Evolutionary conservation across 306 rosid species (phyloP).

Genomic region (Dryas octopetala): DNA sequence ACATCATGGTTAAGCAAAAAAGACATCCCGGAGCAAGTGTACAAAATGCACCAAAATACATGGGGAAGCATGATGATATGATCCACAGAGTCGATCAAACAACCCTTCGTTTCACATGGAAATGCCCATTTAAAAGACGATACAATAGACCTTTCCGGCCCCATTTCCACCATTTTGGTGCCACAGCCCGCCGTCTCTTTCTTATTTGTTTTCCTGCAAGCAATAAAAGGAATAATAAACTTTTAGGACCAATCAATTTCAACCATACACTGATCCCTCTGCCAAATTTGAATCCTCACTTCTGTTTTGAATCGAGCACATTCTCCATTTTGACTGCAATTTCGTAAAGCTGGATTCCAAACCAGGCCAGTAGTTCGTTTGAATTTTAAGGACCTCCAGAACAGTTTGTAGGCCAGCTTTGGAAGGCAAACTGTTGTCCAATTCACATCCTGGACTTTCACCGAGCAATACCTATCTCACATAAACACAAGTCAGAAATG

Average conservation of each 20-base stretch:
- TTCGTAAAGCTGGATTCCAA: slow-evolving; percentile 49
- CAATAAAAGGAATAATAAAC: neutral
- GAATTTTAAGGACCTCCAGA: slow-evolving; percentile 76
- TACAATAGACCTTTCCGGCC: slow-evolving; percentile 36
- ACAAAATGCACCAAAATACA: slow-evolving; percentile 40
- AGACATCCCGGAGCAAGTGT: slow-evolving; percentile 25
- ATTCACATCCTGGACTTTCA: slow-evolving; percentile 56
- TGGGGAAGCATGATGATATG: slow-evolving; percentile 16
- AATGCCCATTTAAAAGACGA: slow-evolving; percentile 30
- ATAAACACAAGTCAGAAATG: slow-evolving; percentile 27
- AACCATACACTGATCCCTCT: neutral
- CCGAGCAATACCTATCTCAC: slow-evolving; percentile 69
- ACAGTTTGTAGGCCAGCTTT: slow-evolving; percentile 69
- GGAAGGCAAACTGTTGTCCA: slow-evolving; percentile 53
- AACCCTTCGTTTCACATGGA: slow-evolving; percentile 20
- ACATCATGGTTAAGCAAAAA: slow-evolving; percentile 4
- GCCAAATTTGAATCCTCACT: slow-evolving; percentile 45
- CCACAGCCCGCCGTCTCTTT: slow-evolving; percentile 40
- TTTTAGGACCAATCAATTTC: neutral
- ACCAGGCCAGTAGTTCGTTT: slow-evolving; percentile 75
- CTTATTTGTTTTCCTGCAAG: slow-evolving; percentile 50
- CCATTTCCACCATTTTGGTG: slow-evolving; percentile 37
- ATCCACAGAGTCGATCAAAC: slow-evolving; percentile 28
- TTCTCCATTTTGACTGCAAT: slow-evolving; percentile 58
- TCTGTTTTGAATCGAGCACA: slow-evolving; percentile 35